Evolutionary conservation across 140 eudicot genomes (phyloP).

Genomic region (Oenanthe javanica): DNA sequence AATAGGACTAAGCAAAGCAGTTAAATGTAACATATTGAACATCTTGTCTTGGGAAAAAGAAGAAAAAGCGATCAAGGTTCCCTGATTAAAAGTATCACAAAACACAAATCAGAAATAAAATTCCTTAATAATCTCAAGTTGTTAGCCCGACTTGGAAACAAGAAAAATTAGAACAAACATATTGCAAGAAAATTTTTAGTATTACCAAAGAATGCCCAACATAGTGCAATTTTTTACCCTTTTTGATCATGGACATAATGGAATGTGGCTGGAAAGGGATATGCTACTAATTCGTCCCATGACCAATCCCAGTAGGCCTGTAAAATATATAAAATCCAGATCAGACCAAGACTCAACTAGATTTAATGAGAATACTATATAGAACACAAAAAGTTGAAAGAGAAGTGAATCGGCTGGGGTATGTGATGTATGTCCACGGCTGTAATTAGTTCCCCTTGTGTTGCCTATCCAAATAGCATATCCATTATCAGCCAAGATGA

Average conservation of each 20-base stretch:
- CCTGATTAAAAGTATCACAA: too few relatives aligned
- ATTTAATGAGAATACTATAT: background rate
- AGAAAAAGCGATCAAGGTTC: too few relatives aligned
- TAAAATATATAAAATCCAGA: background rate
- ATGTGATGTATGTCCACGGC: conserved; percentile 67
- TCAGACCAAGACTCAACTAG: conserved; percentile 1
- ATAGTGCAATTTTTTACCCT: conserved; percentile 66
- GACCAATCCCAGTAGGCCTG: conserved; percentile 97
- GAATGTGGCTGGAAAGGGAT: conserved; percentile 60
- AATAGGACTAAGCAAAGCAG: conserved; percentile 78
- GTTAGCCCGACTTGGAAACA: conserved; percentile 34
- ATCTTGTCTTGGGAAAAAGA: too few relatives aligned
- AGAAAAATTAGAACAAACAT: conserved; percentile 23
- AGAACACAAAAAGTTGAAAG: background rate
- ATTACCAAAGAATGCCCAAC: conserved; percentile 64
- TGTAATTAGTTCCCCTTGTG: conserved; percentile 54
- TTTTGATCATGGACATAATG: conserved; percentile 52
- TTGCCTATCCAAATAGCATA: conserved; percentile 82
- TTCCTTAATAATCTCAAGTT: too few relatives aligned
- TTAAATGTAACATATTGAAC: conserved; percentile 1
- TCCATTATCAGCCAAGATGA: conserved; percentile 53
- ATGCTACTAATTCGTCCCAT: conserved; percentile 82
- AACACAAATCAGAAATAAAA: too few relatives aligned
- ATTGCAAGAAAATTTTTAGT: conserved; percentile 42
- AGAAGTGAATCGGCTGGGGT: conserved; percentile 51